Evolutionary conservation across 1,284 basidiomycete species (phyloP), one percentile per base, ranked within the genome.

Genomic region (Rugosomyces carneus): DNA sequence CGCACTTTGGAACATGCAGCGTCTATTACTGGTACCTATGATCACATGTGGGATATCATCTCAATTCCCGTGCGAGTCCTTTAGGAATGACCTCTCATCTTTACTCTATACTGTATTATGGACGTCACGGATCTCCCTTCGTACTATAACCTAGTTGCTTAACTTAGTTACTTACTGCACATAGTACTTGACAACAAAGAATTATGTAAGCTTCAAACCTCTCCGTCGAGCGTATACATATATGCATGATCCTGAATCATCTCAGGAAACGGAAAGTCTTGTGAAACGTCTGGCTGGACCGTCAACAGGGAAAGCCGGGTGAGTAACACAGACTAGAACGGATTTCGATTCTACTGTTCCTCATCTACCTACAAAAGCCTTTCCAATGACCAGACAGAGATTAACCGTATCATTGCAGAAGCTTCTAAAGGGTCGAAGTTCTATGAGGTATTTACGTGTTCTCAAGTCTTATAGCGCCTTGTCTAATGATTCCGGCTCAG

Each of bases 371-470:
- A 44, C 15, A 7, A 11, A 54, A 87, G 85, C 42, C 73, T 90
- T 47, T 74, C 84, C 7, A 80, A 79, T 51, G 87, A 90, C 54
- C 88, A 90, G 58, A 76, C 76, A 18, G 85, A 86, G 60, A 86
- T 89, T 31, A 90, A 89, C 54, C 78, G 76, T 13, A 74, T 87
- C 42, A 90, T 90, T 48, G 84, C 85, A 1, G 84, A 89, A 47
- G 86, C 76, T 13, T 89, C 86, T 1, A 89, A 86, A 57, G 88
- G 88, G 1, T 89, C 87, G 31, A 86, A 87, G 60, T 90, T 86
- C 62, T 90, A 89, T 59, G 84, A 90, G 68, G 86, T 78, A 58
- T 54, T 69, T 32, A 34, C 32, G 3, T n/a, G 2, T 13, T 15
- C 6, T 34, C n/a, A 3, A 34, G 31, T 27, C 20, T 18, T 4